Evolutionary conservation across 352 stramenopile genomes (phyloP).

Genomic region (Elongisporangium prolatum): DNA sequence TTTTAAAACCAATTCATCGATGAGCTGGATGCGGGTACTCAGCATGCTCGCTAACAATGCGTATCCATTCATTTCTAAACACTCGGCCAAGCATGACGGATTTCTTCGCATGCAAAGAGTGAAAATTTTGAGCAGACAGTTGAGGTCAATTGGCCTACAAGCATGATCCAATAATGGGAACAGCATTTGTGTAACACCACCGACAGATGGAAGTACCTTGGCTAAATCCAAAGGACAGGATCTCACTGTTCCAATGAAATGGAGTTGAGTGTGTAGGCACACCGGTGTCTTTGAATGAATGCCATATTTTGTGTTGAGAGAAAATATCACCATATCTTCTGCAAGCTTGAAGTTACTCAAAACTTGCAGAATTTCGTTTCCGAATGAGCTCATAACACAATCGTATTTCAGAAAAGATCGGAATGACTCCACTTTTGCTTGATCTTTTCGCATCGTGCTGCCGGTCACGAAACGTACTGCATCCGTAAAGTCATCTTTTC

Average conservation of each 20-base stretch:
- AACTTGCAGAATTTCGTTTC: slow-evolving; percentile 50
- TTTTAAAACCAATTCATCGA: slow-evolving; percentile 45
- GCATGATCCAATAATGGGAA: slow-evolving; percentile 58
- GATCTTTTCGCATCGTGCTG: slow-evolving; percentile 21
- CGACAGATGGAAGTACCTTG: slow-evolving; percentile 52
- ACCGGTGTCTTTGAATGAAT: slow-evolving; percentile 17
- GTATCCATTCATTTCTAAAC: slow-evolving; percentile 54
- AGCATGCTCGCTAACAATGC: slow-evolving; percentile 43
- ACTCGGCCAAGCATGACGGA: slow-evolving; percentile 51
- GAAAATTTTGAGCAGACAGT: slow-evolving; percentile 39
- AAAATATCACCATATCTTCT: slow-evolving; percentile 53
- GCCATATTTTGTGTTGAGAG: slow-evolving; percentile 50
- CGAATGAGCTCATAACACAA: slow-evolving; percentile 56
- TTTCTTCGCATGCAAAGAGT: slow-evolving; percentile 46
- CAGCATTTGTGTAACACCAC: slow-evolving; percentile 49
- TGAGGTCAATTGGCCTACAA: slow-evolving; percentile 39
- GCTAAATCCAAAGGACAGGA: slow-evolving; percentile 47
- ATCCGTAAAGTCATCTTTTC: slow-evolving; percentile 40
- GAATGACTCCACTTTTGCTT: slow-evolving; percentile 36
- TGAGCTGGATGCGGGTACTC: slow-evolving; percentile 27
- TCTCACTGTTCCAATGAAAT: slow-evolving; percentile 49
- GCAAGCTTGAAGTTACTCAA: slow-evolving; percentile 55
- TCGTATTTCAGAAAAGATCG: slow-evolving; percentile 50
- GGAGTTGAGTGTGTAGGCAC: slow-evolving; percentile 28
- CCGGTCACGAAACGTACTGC: slow-evolving; percentile 20